Conservation (phyloP, 805 yeast genomes). For the Vanderwaltozyma verrucispora region DNA sequence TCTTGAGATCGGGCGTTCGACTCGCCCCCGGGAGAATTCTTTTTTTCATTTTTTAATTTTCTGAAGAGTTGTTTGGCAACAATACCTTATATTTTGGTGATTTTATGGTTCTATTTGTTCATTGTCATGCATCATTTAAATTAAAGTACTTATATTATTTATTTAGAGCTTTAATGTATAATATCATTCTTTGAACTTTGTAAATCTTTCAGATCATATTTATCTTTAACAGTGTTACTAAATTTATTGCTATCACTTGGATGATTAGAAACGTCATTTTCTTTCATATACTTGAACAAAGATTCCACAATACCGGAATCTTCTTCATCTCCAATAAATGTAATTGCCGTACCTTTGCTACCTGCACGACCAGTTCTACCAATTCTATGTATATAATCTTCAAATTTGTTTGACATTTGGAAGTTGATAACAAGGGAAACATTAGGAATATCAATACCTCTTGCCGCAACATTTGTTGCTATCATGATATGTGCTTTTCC, state of each 20-base stretch:
- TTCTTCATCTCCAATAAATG: constrained; percentile 57
- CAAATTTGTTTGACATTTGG: constrained; percentile 70
- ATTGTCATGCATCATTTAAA: no score
- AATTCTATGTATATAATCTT: constrained; percentile 82
- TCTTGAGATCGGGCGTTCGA: no score
- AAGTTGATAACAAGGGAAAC: constrained; percentile 79
- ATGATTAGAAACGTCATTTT: no score
- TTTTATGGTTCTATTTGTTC: no score
- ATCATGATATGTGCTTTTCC: constrained; percentile 55
- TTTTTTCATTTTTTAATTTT: no score
- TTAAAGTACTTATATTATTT: no score
- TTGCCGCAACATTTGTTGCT: constrained; percentile 93
- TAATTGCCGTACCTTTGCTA: constrained; percentile 59
- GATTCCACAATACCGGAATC: constrained; percentile 39
- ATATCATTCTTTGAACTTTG: constrained; percentile 91
- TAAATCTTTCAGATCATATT: constrained; percentile 81
- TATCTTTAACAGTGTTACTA: constrained; percentile 39
- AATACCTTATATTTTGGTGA: no score
- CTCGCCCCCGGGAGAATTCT: no score
- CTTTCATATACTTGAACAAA: constrained; percentile 16
- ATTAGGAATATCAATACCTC: constrained; percentile 89
- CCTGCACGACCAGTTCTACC: constrained; percentile 99
- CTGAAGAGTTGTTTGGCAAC: no score
- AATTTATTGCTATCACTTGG: constrained; percentile 31
- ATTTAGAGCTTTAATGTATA: no score